phyloP scores from a whole-genome alignment of 2,329 filamentous ascomycete genomes.

The Pseudocercospora fijiensis region DNA sequence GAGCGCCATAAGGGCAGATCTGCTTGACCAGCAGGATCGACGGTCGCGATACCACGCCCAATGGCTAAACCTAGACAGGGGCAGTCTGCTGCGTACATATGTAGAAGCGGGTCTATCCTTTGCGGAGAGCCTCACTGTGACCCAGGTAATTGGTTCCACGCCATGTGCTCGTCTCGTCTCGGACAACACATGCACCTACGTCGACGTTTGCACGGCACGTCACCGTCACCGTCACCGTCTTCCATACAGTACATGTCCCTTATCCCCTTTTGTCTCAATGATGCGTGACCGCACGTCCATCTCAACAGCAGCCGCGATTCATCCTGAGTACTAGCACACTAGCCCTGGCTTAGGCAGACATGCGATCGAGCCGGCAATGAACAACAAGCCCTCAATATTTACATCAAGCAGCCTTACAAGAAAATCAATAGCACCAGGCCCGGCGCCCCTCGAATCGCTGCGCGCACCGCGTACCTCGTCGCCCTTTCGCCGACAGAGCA shows the following conservation, averaged over 20 bases:
- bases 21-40: background rate
- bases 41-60: background rate
- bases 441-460: background rate
- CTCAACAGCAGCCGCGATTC: background rate
- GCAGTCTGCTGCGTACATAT: background rate
- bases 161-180: background rate
- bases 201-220: background rate
- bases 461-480: slow-evolving; percentile 23
- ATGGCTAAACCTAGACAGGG: background rate
- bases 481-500: slow-evolving; percentile 24
- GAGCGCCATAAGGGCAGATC: background rate
- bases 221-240: background rate
- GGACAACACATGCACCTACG: background rate
- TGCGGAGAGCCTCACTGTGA: background rate
- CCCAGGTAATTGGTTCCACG: slow-evolving; percentile 1
- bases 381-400: slow-evolving; percentile 24
- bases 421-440: slow-evolving; percentile 10
- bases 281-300: slow-evolving; percentile 1
- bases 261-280: background rate
- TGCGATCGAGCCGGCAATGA: slow-evolving; percentile 23
- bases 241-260: background rate
- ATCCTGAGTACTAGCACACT: slow-evolving; percentile 5
- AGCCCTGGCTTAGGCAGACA: slow-evolving; percentile 6
- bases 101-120: background rate
- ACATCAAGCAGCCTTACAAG: slow-evolving; percentile 19